These are phyloP conservation scores for Diaporthe citriasiana DNA, from an alignment of 2,329 filamentous ascomycete genomes.

Conservation along the genomic window DNA sequence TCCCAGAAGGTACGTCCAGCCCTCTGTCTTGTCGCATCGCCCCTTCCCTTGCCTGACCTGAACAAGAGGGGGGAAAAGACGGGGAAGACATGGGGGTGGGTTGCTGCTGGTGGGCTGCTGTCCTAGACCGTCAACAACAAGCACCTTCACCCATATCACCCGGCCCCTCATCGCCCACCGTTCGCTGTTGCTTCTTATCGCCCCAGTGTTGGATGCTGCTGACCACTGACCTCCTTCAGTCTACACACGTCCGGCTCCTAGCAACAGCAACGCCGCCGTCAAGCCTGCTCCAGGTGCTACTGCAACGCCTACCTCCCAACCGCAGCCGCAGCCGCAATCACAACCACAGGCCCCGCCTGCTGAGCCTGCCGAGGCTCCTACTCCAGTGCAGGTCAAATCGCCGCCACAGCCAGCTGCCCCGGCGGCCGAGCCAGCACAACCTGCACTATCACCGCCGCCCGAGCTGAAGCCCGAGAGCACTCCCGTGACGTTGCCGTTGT, in stretches of 20 bases:
- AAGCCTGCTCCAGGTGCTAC: constrained; percentile 16
- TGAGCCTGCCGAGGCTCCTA: not conserved
- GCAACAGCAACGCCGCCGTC: constrained; percentile 43
- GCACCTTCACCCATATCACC: not conserved
- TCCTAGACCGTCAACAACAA: constrained; percentile 3
- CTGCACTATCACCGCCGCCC: constrained; percentile 43
- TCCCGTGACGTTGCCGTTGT: constrained; percentile 58
- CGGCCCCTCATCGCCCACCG: constrained; percentile 5
- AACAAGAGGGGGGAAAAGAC: not conserved
- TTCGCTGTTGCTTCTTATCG: constrained; percentile 16
- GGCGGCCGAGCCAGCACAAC: constrained; percentile 41
- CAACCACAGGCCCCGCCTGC: constrained; percentile 17
- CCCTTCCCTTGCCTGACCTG: constrained; percentile 15
- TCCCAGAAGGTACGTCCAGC: constrained; percentile 79
- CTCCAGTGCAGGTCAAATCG: constrained; percentile 25
- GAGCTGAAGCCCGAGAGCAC: constrained; percentile 46
- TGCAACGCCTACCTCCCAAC: constrained; percentile 27
- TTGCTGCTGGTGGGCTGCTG: not conserved
- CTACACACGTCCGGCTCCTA: constrained; percentile 73
- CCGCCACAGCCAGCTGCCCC: constrained; percentile 35
- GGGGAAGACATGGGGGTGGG: not conserved
- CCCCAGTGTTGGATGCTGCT: constrained; percentile 25
- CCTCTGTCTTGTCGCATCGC: constrained; percentile 19
- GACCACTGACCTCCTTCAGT: constrained; percentile 57
- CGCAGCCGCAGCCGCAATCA: constrained; percentile 17